A percentile compares a stretch with the other conserved stretches of the same genome.
Conservation (phyloP, 208 protist genomes). For the Trypanosoma brucei region DNA sequence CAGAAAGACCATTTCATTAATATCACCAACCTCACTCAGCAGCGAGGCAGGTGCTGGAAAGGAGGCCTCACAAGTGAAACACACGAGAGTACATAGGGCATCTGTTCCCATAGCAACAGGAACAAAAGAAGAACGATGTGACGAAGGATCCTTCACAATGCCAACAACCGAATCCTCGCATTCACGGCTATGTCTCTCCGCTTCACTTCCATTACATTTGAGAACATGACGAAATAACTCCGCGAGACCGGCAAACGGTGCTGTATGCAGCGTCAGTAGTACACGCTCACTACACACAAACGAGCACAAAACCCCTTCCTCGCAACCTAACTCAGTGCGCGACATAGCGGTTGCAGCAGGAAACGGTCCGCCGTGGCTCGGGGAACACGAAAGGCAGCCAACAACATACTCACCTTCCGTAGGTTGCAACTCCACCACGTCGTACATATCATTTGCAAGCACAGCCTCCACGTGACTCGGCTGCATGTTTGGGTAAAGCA, state of each 20-base stretch:
- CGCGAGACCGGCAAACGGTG: slow-evolving; percentile 44
- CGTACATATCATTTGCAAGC: slow-evolving; percentile 41
- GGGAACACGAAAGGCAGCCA: slow-evolving; percentile 53
- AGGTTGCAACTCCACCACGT: slow-evolving; percentile 62
- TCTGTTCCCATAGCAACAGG: slow-evolving; percentile 6
- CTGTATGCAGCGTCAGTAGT: slow-evolving; percentile 63
- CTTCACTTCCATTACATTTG: slow-evolving; percentile 15
- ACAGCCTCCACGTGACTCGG: slow-evolving; percentile 39
- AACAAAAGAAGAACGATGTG: neutral
- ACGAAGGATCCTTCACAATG: neutral
- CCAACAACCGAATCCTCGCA: neutral
- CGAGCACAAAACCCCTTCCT: slow-evolving; percentile 45
- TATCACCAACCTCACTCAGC: slow-evolving; percentile 75
- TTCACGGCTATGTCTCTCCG: no score
- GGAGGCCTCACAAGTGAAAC: slow-evolving; percentile 61
- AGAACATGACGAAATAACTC: slow-evolving; percentile 46
- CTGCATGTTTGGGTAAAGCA: slow-evolving; percentile 34
- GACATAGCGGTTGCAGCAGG: neutral
- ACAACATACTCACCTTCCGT: slow-evolving; percentile 36
- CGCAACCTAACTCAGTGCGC: slow-evolving; percentile 30
- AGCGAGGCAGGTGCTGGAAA: slow-evolving; percentile 67
- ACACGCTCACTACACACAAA: slow-evolving; percentile 48
- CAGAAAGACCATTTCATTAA: slow-evolving; percentile 86
- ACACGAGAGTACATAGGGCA: slow-evolving; percentile 47
- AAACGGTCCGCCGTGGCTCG: slow-evolving; percentile 16